These are phyloP conservation scores for Lathyrus tuberosus DNA, from an alignment of 306 rosid species.

Conservation along the genomic window DNA sequence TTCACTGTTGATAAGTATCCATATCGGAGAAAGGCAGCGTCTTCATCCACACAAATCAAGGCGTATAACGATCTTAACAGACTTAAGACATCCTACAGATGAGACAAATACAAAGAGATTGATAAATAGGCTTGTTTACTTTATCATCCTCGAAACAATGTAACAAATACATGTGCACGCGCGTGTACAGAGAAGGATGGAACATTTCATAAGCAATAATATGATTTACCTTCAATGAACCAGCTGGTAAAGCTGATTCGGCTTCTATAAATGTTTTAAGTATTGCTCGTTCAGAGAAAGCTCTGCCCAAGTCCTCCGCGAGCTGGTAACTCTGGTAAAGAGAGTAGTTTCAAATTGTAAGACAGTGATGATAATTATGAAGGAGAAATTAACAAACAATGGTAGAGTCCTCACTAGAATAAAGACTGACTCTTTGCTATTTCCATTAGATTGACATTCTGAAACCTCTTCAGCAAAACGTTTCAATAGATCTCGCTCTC, in stretches of 20 bases:
- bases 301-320: conserved; percentile 88
- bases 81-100: conserved; percentile 62
- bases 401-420: conserved; percentile 56
- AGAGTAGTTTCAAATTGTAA: conserved; percentile 34
- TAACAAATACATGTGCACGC: not conserved
- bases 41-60: conserved; percentile 80
- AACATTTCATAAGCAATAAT: not conserved
- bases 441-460: conserved; percentile 65
- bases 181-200: not conserved
- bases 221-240: conserved; percentile 67
- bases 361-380: conserved; percentile 1
- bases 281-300: conserved; percentile 75
- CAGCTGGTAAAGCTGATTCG: conserved; percentile 62
- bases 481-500: conserved; percentile 81
- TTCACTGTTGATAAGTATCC: conserved; percentile 68
- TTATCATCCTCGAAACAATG: conserved; percentile 21
- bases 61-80: conserved; percentile 79
- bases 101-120: conserved; percentile 12
- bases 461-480: conserved; percentile 77
- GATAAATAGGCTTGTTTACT: conserved; percentile 3
- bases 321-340: conserved; percentile 73
- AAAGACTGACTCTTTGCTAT: conserved; percentile 73
- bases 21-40: conserved; percentile 74
- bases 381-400: conserved; percentile 2
- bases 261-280: conserved; percentile 62